Evolutionary conservation across 164 flowering plant genomes (phyloP).

Genomic region (Saururus chinensis): DNA sequence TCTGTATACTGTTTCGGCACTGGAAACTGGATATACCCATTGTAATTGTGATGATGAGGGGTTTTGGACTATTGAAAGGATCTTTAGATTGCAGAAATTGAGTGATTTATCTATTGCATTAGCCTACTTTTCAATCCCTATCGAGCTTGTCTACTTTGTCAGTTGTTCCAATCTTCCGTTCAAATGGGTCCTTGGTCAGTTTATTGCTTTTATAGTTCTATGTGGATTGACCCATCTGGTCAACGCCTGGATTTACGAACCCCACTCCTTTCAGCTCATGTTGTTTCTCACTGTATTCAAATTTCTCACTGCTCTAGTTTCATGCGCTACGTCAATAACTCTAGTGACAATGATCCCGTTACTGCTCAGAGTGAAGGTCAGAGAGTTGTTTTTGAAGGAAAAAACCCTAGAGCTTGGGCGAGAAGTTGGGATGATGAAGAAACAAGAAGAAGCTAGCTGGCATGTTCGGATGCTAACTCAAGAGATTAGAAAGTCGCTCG

Average conservation of each 20-base stretch:
- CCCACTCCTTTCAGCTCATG: conserved; percentile 71
- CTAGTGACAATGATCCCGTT: conserved; percentile 78
- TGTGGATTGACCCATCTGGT: conserved; percentile 92
- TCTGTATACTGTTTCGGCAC: conserved; percentile 28
- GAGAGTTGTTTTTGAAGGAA: conserved; percentile 80
- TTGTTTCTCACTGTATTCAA: conserved; percentile 79
- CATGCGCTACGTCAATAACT: conserved; percentile 87
- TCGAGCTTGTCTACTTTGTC: conserved; percentile 86
- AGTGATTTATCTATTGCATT: conserved; percentile 90
- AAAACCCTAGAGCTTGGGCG: conserved; percentile 85
- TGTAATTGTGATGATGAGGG: conserved; percentile 81
- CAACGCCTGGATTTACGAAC: conserved; percentile 79
- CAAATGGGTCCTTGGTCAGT: conserved; percentile 88
- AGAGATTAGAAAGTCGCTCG: conserved; percentile 85
- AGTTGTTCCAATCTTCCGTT: conserved; percentile 92
- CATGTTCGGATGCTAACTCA: conserved; percentile 96
- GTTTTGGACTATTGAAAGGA: conserved; percentile 60
- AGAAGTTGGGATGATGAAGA: conserved; percentile 81
- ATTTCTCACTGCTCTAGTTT: conserved; percentile 84
- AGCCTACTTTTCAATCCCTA: conserved; percentile 90
- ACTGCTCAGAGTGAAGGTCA: conserved; percentile 80
- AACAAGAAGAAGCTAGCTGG: conserved; percentile 64
- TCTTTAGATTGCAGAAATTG: conserved; percentile 66
- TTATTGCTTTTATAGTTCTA: conserved; percentile 91
- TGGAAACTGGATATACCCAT: conserved; percentile 29